These are phyloP conservation scores for Solanum boliviense DNA, from an alignment of 257 asterid genomes.

Conservation along the genomic window DNA sequence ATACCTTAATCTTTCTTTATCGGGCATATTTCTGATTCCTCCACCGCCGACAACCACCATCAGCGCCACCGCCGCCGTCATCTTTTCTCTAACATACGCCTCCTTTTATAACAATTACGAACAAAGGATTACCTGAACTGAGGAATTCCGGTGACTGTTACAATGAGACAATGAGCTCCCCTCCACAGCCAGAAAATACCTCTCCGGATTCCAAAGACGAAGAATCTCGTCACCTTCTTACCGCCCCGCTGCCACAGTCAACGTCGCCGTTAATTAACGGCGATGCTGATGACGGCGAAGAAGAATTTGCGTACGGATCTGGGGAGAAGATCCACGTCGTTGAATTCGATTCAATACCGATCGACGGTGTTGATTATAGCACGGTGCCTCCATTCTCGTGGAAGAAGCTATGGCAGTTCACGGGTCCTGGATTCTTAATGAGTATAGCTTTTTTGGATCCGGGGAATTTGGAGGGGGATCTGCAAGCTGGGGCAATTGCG, in stretches of 20 bases:
- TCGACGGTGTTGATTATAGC: conserved; percentile 18
- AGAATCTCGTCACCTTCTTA: conserved; percentile 46
- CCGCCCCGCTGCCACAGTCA: conserved; percentile 14
- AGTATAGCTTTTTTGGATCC: conserved; percentile 92
- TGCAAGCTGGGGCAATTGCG: conserved; percentile 93
- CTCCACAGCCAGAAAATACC: conserved; percentile 20
- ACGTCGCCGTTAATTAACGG: conserved; percentile 12
- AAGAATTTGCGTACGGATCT: conserved; percentile 44
- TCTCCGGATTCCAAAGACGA: conserved; percentile 23
- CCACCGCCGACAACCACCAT: neutral
- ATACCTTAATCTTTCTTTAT: neutral
- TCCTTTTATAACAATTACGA: neutral
- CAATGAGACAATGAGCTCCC: conserved; percentile 40
- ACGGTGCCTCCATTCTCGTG: conserved; percentile 67
- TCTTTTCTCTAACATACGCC: neutral
- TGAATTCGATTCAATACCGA: conserved; percentile 39
- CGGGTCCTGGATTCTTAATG: conserved; percentile 95
- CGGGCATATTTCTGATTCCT: neutral
- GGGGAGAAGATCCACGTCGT: conserved; percentile 45
- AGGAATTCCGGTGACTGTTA: neutral
- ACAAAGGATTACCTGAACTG: neutral
- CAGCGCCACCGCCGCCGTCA: neutral
- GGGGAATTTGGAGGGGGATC: conserved; percentile 92
- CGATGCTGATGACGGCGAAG: conserved; percentile 15
- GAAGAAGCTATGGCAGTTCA: conserved; percentile 67